Conservation (phyloP, 2,329 filamentous ascomycete species). For the Endoconidiophora laricicola region DNA sequence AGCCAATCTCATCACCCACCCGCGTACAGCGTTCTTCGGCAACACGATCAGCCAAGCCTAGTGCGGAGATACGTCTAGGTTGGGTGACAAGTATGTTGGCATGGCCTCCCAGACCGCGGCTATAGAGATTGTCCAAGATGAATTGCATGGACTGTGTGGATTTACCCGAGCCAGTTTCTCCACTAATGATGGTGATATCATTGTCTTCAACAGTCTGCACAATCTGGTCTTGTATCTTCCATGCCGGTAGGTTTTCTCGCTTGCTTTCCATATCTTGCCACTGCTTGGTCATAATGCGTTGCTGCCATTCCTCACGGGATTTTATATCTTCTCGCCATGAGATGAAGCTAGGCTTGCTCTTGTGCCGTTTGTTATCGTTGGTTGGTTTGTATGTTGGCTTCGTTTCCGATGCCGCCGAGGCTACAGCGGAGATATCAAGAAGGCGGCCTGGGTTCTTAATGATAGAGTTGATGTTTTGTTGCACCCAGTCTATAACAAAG, state of each 20-base stretch:
- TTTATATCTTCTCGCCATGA: conserved; percentile 28
- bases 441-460: conserved; percentile 72
- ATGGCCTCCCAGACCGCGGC: conserved; percentile 52
- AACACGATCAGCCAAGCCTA: conserved; percentile 86
- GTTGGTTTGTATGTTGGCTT: conserved; percentile 14
- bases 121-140: conserved; percentile 78
- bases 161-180: conserved; percentile 21
- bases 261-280: conserved; percentile 57
- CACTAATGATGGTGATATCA: conserved; percentile 60
- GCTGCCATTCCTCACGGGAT: conserved; percentile 46
- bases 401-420: conserved; percentile 47
- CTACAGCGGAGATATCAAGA: conserved; percentile 66
- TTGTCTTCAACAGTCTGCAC: conserved; percentile 57
- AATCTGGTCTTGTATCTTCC: conserved; percentile 64
- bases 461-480: conserved; percentile 66
- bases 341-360: conserved; percentile 7
- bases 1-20: conserved; percentile 80
- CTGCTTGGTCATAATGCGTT: conserved; percentile 41
- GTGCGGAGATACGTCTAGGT: conserved; percentile 80
- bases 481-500: conserved; percentile 79
- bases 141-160: conserved; percentile 78
- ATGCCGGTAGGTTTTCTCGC: conserved; percentile 66
- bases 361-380: conserved; percentile 16
- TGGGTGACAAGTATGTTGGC: conserved; percentile 94
- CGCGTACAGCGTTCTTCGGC: conserved; percentile 72